These are phyloP conservation scores for Fraxinus angustifolia DNA, from an alignment of 305 asterid genomes.

Conservation along the genomic window DNA sequence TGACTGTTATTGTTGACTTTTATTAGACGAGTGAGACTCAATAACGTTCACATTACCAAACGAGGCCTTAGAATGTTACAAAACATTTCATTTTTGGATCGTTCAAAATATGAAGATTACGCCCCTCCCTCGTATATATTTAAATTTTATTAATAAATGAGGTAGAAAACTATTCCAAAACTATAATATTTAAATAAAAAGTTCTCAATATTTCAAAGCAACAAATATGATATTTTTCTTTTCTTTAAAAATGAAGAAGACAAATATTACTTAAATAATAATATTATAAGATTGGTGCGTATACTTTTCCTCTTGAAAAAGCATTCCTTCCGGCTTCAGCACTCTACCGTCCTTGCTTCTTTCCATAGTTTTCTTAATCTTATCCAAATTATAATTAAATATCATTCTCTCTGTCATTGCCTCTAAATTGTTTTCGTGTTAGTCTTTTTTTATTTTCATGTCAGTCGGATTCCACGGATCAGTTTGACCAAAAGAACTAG, in stretches of 20 bases:
- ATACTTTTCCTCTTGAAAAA: background rate
- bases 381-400: background rate
- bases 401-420: background rate
- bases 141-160: no score
- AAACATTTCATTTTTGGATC: no score
- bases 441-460: background rate
- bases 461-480: background rate
- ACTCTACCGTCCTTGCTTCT: background rate
- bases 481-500: background rate
- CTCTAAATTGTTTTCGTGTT: background rate
- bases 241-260: background rate
- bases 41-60: no score
- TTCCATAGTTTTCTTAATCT: background rate
- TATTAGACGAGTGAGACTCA: no score
- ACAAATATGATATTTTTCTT: background rate
- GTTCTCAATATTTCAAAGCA: background rate
- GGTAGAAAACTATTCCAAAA: background rate
- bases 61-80: no score
- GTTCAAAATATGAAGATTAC: no score
- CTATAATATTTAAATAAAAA: background rate
- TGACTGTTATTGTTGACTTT: no score
- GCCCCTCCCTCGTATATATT: background rate
- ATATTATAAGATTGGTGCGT: background rate
- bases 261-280: background rate
- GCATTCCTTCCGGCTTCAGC: background rate